Base-by-base conservation (phyloP, 176 grass and related monocot genomes). In the Oropetium thomaeum region DNA sequence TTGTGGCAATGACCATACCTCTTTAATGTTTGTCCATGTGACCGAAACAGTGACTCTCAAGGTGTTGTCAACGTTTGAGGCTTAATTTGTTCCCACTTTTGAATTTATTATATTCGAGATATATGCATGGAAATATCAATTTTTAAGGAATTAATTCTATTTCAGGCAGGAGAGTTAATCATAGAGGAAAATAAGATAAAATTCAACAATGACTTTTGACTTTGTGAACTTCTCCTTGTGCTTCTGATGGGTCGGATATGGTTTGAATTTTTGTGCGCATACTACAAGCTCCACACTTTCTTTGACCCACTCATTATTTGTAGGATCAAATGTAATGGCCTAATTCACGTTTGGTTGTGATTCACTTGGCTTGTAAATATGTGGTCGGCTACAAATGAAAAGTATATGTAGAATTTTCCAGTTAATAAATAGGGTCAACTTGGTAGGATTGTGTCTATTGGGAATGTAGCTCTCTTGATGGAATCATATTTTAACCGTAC, bases 1-100 rank as follows among this genome's bases (percentile, higher is more conserved):
- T 83, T 60, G 71, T 38, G 52, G 29, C 39, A 30, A 76, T 59
- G 71, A 76, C 71, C 71, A 60, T 58, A 58, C 81, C 26, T 61
- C 49, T 74, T 71, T 74, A 83, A 60, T 83, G 45, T 68, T 39
- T 60, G 30, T 68, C 81, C 81, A 75, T 60, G 62, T 60, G 63
- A 55, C 40, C 48, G 57, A 6, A 58, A n/a, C 52, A 45, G 54
- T 69, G 53, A 69, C 81, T 48, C 81, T 48, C 31, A 5, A 31
- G 48, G 41, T 69, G 64, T 39, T 83, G 72, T 83, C 72, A 76
- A 51, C 54, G 33, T 83, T 69, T 52, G 4, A 25, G 41, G 20
- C 23, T 62, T n/a, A n/a, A n/a, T n/a, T n/a, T n/a, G n/a, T 60
- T n/a, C 5, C 64, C 23, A 61, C 35, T 30, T 26, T 5, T 58